Conservation (phyloP, 1,284 basidiomycete genomes). For the Moesziomyces globuligerus region DNA sequence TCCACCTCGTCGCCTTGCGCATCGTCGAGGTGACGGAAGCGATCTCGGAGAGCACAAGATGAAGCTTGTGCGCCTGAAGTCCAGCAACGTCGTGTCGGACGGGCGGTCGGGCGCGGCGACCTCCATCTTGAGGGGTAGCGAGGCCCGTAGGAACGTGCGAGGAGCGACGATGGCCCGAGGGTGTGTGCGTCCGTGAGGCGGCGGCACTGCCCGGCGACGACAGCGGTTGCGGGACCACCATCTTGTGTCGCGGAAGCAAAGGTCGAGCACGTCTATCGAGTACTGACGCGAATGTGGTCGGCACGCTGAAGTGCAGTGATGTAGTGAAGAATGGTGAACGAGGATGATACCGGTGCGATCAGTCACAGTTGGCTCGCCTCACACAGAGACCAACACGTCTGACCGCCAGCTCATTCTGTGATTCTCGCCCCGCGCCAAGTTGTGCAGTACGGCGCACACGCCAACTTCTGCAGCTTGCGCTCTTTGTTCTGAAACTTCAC, state of each 20-base stretch:
- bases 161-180: conserved; percentile 35
- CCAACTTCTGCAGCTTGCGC: no score
- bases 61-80: conserved; percentile 67
- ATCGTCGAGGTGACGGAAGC: conserved; percentile 92
- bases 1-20: conserved; percentile 74
- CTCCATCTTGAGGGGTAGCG: neutral
- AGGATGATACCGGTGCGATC: neutral
- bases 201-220: conserved; percentile 9
- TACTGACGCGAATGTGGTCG: neutral
- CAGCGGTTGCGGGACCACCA: conserved; percentile 7
- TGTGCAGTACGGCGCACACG: no score
- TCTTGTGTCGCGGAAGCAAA: neutral
- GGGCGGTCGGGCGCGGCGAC: conserved; percentile 3
- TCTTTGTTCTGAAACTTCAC: no score
- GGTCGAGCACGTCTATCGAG: neutral
- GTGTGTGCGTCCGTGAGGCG: conserved; percentile 24
- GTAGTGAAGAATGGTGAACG: neutral
- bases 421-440: no score
- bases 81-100: conserved; percentile 4
- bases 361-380: no score
- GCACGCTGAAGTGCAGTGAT: neutral
- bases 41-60: conserved; percentile 87
- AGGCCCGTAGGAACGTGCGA: conserved; percentile 20
- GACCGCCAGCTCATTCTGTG: conserved; percentile 5
- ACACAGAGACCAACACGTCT: conserved; percentile 37